These are phyloP conservation scores for Gastrolobium bilobum DNA, from an alignment of 306 rosid species.

Conservation along the genomic window DNA sequence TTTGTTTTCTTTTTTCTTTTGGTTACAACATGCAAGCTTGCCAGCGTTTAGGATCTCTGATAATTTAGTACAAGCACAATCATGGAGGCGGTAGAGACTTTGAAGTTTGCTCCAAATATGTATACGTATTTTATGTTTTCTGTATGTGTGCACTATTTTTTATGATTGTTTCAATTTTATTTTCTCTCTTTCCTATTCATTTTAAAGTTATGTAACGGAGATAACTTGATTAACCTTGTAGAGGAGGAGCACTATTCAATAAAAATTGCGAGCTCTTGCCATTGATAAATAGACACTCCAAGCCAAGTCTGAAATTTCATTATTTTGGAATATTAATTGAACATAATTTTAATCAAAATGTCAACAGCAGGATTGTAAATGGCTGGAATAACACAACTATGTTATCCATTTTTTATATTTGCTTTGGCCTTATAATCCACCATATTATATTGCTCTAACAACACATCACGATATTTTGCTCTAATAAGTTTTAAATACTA, in stretches of 20 bases:
- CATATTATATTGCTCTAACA: too few species aligned
- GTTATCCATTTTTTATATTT: too few species aligned
- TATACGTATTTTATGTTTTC: not conserved
- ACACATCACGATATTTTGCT: too few species aligned
- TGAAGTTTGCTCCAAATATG: not conserved
- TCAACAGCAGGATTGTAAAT: slow-evolving; percentile 9
- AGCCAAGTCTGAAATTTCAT: not conserved
- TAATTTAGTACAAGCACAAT: slow-evolving; percentile 20
- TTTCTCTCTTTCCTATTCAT: not conserved
- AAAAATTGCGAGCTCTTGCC: too few species aligned
- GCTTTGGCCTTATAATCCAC: too few species aligned
- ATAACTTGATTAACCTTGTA: not conserved
- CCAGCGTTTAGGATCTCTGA: slow-evolving; percentile 30
- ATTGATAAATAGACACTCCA: not conserved
- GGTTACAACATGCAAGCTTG: slow-evolving; percentile 35
- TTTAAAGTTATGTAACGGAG: not conserved
- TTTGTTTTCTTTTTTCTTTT: not conserved
- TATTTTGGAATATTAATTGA: not conserved
- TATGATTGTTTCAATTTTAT: not conserved
- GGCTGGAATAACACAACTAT: too few species aligned
- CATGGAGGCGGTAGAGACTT: not conserved
- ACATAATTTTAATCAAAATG: not conserved
- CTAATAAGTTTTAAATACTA: too few species aligned
- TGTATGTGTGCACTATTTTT: not conserved
- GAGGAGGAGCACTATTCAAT: not conserved